Percentiles rank a stretch among this genome's conserved stretches.
phyloP scores from a whole-genome alignment of 139 green algal genomes.

The Closterium sp. region DNA sequence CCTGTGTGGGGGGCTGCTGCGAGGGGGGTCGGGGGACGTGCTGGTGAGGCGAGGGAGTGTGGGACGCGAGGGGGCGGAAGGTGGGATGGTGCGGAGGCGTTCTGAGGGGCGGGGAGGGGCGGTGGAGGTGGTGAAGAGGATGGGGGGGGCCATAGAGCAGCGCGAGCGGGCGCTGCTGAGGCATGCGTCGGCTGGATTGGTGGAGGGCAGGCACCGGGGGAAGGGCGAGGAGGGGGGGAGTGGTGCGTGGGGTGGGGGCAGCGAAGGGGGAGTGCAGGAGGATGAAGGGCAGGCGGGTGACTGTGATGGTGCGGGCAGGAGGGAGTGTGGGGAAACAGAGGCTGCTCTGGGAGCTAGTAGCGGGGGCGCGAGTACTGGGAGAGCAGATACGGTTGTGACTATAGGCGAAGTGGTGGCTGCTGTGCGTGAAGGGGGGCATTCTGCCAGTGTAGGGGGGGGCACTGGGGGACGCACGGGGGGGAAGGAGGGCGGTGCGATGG shows the following conservation, averaged over 20 bases:
- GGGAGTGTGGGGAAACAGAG: neutral
- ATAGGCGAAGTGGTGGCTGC: neutral
- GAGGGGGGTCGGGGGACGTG: neutral
- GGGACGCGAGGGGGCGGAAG: too few species aligned
- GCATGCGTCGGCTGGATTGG: neutral
- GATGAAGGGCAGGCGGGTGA: neutral
- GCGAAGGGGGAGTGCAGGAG: neutral
- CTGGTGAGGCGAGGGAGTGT: neutral
- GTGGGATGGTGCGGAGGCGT: neutral
- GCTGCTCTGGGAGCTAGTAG: neutral
- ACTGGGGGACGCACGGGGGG: neutral
- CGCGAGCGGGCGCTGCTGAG: neutral
- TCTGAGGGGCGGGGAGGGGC: neutral
- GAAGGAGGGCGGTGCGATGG: neutral
- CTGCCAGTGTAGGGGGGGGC: slow-evolving; percentile 43
- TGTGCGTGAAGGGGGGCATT: slow-evolving; percentile 50
- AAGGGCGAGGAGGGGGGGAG: neutral
- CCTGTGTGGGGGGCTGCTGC: neutral
- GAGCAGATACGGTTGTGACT: neutral
- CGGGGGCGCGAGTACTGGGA: neutral
- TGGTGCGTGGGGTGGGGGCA: neutral
- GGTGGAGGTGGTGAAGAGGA: neutral
- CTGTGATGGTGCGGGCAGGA: neutral
- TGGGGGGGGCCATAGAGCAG: neutral
- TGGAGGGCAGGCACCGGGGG: neutral